Evolutionary conservation across 768 basidiomycete species (phyloP).

Genomic region (Boletus sp.): DNA sequence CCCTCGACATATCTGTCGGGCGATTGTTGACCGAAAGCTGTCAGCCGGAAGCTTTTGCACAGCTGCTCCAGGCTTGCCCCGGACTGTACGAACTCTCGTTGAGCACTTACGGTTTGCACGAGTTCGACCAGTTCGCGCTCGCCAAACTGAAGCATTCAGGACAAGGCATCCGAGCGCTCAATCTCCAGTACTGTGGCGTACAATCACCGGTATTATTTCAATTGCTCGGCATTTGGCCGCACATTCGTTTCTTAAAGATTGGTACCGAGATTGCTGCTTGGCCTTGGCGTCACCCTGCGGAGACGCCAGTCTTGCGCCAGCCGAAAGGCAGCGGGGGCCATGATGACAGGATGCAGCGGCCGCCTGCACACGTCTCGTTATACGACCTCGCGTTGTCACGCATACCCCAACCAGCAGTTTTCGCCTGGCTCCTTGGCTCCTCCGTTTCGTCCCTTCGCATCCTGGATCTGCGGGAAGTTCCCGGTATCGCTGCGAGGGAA

Average conservation of each 20-base stretch:
- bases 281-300: constrained; percentile 27
- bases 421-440: constrained; percentile 39
- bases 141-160: constrained; percentile 23
- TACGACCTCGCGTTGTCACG: constrained; percentile 42
- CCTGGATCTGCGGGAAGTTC: constrained; percentile 39
- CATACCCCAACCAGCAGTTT: constrained; percentile 28
- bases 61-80: constrained; percentile 26
- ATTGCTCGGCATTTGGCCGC: constrained; percentile 37
- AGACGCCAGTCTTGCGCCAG: constrained; percentile 9
- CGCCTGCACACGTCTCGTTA: constrained; percentile 21
- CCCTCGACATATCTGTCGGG: constrained; percentile 22
- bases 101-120: constrained; percentile 23
- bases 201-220: constrained; percentile 45
- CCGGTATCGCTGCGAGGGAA: constrained; percentile 22
- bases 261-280: constrained; percentile 36
- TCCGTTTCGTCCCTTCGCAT: constrained; percentile 37
- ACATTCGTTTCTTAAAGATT: constrained; percentile 37
- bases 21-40: background rate
- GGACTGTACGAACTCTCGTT: constrained; percentile 35
- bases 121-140: constrained; percentile 27
- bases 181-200: constrained; percentile 33
- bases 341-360: background rate
- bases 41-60: constrained; percentile 10
- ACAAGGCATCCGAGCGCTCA: constrained; percentile 31
- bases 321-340: background rate